Base-by-base conservation (phyloP, 768 basidiomycete genomes). In the Tulasnella sp. region DNA sequence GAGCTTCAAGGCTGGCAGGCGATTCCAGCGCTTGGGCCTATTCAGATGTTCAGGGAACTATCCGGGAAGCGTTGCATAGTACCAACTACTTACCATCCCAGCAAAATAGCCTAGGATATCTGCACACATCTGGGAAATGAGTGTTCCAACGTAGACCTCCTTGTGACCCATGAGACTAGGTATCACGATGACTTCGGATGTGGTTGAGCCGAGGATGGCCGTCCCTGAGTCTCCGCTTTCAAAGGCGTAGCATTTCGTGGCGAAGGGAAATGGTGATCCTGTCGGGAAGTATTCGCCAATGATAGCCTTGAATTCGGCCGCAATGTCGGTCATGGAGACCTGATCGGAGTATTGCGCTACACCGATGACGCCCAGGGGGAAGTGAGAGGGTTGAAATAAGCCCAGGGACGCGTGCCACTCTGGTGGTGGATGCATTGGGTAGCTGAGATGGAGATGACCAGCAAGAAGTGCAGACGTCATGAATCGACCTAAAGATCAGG, bases 131-230 rank as follows among this genome's bases (percentile, higher is more conserved):
- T 92, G 91, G 17, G 90, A 91, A 58, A 99, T 72, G 43, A 97
- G 73, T 17, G 91, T 91, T 29, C 89, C 88, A 56, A 98, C 77
- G 69, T 94, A 93, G 29, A 90, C 71, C 65, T 82, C 86, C 70
- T 91, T 88, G 66, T 94, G 91, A 4, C 86, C 87, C 81, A 92
- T 88, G 65, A 83, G 79, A 63, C 78, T 81, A 2, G 92, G 93
- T 51, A 96, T 87, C 26, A 89, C 76, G 19, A 88, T 80, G 38
- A 93, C 69, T 17, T 85, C 66, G 26, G 80, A 75, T 53, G 73
- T 76, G 53, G 81, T 80, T 7, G 62, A 47, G 9, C 77, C 77
- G 32, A 80, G 73, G 29, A 80, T 71, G 62, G 80, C 79, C 4
- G 79, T 75, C 24, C 75, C 75, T 29, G 74, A 75, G 32, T 79